Conservation (phyloP, 768 basidiomycete genomes). For the Leccinum uliginosum region DNA sequence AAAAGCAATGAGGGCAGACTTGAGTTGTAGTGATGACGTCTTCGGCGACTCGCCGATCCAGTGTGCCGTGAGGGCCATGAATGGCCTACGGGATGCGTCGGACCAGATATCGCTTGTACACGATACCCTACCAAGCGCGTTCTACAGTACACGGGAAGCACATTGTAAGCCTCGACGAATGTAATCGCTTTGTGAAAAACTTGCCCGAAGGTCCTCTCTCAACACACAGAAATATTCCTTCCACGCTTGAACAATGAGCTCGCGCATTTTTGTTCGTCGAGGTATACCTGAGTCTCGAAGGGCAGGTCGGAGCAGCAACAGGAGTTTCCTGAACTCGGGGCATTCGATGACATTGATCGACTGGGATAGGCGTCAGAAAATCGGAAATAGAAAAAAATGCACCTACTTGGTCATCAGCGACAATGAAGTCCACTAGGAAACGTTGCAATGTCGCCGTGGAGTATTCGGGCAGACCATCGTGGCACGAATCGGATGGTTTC, state of each 20-base stretch:
- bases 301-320: no score
- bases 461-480: no score
- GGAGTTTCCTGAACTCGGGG: conserved; percentile 2
- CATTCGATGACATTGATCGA: conserved; percentile 8
- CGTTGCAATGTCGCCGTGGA: no score
- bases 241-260: background rate
- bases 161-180: no score
- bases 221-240: background rate
- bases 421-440: no score
- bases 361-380: background rate
- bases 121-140: background rate
- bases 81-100: background rate
- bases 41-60: background rate
- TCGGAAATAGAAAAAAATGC: no score
- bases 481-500: no score
- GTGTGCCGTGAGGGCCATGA: background rate
- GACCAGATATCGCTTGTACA: background rate
- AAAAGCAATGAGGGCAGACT: background rate
- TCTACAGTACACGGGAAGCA: background rate
- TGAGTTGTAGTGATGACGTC: background rate
- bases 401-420: no score
- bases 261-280: conserved; percentile 16
- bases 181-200: background rate
- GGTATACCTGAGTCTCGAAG: conserved; percentile 22
- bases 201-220: background rate